Conservation (phyloP, 495 filamentous ascomycete genomes). For the Trichoderma erinaceum region DNA sequence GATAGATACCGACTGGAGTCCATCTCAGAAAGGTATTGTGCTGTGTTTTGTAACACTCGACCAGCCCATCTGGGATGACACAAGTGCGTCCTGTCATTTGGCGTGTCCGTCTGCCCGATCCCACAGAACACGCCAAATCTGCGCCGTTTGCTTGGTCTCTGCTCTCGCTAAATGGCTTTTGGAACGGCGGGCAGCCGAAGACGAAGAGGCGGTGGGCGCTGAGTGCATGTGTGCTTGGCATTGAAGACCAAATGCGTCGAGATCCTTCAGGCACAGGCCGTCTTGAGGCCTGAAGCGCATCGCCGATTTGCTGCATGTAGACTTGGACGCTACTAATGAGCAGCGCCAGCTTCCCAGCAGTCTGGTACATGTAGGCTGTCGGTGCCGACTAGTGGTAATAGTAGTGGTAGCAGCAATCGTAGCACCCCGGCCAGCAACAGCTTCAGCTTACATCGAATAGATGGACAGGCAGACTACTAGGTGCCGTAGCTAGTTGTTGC, state of each 20-base stretch:
- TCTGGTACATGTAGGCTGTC: too few species aligned
- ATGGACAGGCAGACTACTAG: too few species aligned
- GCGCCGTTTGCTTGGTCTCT: conserved; percentile 6
- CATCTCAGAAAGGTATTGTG: too few species aligned
- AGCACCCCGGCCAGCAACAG: too few species aligned
- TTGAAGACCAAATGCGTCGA: not conserved
- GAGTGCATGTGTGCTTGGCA: not conserved
- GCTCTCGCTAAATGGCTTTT: not conserved
- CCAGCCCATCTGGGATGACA: not conserved
- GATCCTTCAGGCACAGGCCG: not conserved
- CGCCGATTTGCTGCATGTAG: not conserved
- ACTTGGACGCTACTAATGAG: too few species aligned
- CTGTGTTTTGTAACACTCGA: too few species aligned
- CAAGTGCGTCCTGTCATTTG: conserved; percentile 8
- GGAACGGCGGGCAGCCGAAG: conserved; percentile 5
- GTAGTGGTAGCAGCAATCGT: too few species aligned
- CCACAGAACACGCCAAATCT: not conserved
- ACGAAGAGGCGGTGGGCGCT: not conserved
- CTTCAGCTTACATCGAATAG: too few species aligned
- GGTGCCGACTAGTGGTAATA: too few species aligned
- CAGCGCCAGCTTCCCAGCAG: too few species aligned
- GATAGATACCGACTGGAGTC: too few species aligned
- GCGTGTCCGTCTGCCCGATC: not conserved
- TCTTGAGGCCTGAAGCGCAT: not conserved
- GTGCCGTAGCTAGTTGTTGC: too few species aligned